A percentile compares a stretch with the other conserved stretches of the same genome.
Evolutionary conservation across 306 rosid species (phyloP).

Genomic region (Crotalaria pallida): DNA sequence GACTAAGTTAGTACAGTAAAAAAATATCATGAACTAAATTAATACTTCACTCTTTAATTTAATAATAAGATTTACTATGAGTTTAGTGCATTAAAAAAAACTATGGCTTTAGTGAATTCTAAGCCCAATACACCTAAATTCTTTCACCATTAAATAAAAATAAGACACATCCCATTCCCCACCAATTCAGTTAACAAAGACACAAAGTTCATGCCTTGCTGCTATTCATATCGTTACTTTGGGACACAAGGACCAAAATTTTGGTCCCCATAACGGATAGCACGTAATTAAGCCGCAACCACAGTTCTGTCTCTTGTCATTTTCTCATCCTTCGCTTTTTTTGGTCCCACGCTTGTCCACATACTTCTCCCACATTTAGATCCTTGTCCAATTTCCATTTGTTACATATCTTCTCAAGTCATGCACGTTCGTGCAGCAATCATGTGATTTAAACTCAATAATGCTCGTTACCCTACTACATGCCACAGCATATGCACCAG

Average conservation of each 20-base stretch:
- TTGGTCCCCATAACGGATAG: slow-evolving; percentile 17
- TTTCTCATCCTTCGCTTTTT: slow-evolving; percentile 23
- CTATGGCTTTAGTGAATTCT: no score
- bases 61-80: no score
- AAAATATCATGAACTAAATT: no score
- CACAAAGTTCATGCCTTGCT: no score
- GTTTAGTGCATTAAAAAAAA: no score
- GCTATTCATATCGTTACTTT: slow-evolving; percentile 16
- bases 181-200: no score
- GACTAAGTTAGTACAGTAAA: no score
- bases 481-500: slow-evolving; percentile 15
- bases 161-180: no score
- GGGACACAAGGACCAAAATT: slow-evolving; percentile 16
- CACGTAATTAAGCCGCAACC: not conserved
- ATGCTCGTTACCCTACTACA: slow-evolving; percentile 35
- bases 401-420: slow-evolving; percentile 3
- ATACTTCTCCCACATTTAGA: not conserved
- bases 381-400: slow-evolving; percentile 19
- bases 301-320: slow-evolving; percentile 13
- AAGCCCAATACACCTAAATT: no score
- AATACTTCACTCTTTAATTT: no score
- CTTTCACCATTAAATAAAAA: no score
- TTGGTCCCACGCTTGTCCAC: slow-evolving; percentile 30
- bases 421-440: slow-evolving; percentile 32
- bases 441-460: slow-evolving; percentile 28